Evolutionary conservation across 768 basidiomycete species (phyloP), one percentile per base, ranked within the genome.

Genomic region (Pleurotus salmoneostramineus): DNA sequence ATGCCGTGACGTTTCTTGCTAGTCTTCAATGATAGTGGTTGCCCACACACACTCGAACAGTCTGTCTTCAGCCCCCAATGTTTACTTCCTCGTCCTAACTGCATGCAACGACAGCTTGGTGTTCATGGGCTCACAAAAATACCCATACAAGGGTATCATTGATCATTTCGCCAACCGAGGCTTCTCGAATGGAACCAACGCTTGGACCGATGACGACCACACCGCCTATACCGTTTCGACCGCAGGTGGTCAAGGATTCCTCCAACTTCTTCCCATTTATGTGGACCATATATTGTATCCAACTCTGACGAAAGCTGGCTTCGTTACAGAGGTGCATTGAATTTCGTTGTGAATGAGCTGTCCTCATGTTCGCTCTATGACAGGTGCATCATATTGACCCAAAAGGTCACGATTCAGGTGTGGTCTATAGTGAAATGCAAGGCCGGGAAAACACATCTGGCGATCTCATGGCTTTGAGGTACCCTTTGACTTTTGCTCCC

Each of bases 341-440:
- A 15, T 59, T 15, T 46, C 33, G 46, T 42, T 4, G 44, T 42
- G 6, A 51, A 37, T 45, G 17, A 6, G 21, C 51, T 35, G 34
- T 10, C 17, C 50, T 40, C 50, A 27, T 57, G 48, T 37, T 48
- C 60, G 21, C 57, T 56, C 45, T 60, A 43, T 47, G 10, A 7
- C 62, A 92, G 90, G 88, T 99, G n/a, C 93, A 98, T 70, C 94
- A 98, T 71, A 85, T 98, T 62, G 91, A 98, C 69, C 82, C 82
- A 2, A 85, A 91, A 66, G 96, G 94, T 6, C 84, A 95, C 64
- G 85, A 98, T 66, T 90, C 92, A 12, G 97, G 97, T 37, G 97
- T 99, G 1, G 96, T 98, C 7, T 98, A 97, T 71, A 91, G 89
- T 66, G 91, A 95, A 74, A 97, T 97, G 95, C 93, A 95, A 73